Evolutionary conservation across 257 asterid genomes (phyloP), one percentile per base, ranked within the genome.

Genomic region (Catharanthus roseus): DNA sequence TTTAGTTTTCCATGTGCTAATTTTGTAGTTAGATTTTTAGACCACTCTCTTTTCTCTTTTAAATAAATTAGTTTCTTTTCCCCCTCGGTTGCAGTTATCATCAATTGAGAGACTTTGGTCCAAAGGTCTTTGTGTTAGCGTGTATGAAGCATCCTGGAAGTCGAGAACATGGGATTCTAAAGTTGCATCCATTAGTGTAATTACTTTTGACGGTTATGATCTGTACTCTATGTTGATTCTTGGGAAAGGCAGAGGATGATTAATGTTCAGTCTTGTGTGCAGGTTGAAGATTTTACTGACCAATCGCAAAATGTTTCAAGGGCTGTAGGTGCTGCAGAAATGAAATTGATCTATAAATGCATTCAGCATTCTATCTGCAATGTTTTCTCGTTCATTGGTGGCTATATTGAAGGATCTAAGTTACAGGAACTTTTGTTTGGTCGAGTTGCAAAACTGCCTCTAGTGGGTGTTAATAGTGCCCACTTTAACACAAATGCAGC

Each of bases 211-310:
- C 19, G 70, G 65, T 47, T 42, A 55, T 66, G 60, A 18, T 61
- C 67, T 42, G 3, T 75, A 19, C 34, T 41, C 6, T 38, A 39
- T 56, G 41, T 21, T 36, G 36, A 41, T 39, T 47, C 13, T 12
- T 73, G 71, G 65, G 49, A 23, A 58, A 38, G 50, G 39, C 5
- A 74, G 61, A 67, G 71, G 50, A 47, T 47, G 63, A 65, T 38
- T 72, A 38, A 47, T 75, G 57, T 13, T 74, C 41, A 61, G 26
- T 69, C 66, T 65, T 65, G 23, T 65, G 23, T 42, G 28, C 91
- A 93, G 98, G 93, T 93, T 65, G 97, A 93, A 81, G 98, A 93
- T 86, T 90, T 93, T 53, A 81, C 89, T 11, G 95, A 90, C 58
- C 83, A 66, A 42, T 80, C 95, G 47, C 97, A 93, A 76, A 93